A percentile compares a stretch with the other conserved stretches of the same genome.
Conservation (phyloP, 129 eudicot species). For the Pittosporum tobira region DNA sequence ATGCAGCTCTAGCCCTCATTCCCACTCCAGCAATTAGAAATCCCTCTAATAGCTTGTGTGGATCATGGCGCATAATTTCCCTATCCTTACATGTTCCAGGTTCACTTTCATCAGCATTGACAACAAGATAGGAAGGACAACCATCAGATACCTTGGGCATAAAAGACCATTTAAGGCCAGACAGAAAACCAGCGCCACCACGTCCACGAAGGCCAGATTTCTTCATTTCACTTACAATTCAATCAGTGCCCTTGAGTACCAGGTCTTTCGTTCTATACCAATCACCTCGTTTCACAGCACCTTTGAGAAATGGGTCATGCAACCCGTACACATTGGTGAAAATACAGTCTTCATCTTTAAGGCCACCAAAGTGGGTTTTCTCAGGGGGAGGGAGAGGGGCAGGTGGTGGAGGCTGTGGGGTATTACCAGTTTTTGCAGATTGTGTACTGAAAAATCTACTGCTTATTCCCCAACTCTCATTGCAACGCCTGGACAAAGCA, state of each 20-base stretch:
- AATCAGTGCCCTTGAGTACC: conserved; percentile 80
- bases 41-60: conserved; percentile 88
- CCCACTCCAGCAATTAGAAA: conserved; percentile 90
- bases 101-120: conserved; percentile 95
- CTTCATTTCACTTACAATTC: conserved; percentile 95
- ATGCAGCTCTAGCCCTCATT: conserved; percentile 88
- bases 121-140: conserved; percentile 92
- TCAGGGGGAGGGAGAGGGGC: conserved; percentile 99
- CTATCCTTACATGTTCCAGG: conserved; percentile 96
- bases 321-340: conserved; percentile 85
- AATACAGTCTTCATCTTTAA: conserved; percentile 96
- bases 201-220: conserved; percentile 96
- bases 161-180: conserved; percentile 97
- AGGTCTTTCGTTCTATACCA: conserved; percentile 93
- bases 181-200: conserved; percentile 99
- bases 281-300: conserved; percentile 97
- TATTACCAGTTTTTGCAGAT: conserved; percentile 62
- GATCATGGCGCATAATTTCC: conserved; percentile 92
- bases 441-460: conserved; percentile 71
- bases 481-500: conserved; percentile 33
- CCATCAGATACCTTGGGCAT: conserved; percentile 96
- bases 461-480: conserved; percentile 33
- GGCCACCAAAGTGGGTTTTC: conserved; percentile 93
- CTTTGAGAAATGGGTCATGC: conserved; percentile 93
- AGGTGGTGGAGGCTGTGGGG: conserved; percentile 67